Evolutionary conservation across 2,329 filamentous ascomycete genomes (phyloP), one percentile per base, ranked within the genome.

Genomic region (Calycina marina): DNA sequence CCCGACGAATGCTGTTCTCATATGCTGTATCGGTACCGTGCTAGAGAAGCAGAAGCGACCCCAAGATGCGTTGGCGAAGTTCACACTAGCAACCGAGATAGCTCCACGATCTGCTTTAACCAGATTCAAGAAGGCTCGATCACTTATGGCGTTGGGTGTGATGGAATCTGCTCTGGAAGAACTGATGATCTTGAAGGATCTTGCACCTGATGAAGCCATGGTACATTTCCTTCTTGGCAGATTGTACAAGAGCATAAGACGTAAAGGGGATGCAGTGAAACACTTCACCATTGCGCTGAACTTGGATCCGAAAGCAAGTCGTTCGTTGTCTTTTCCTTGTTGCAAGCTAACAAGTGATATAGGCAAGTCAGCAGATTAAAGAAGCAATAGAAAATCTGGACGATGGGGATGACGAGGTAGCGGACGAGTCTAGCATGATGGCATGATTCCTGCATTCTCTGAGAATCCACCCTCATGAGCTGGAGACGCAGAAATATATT

Each of bases 261-360:
- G 83, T 48, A 80, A 75, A 54, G 74, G 75, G 39, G 68, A 75
- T 47, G 86, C 90, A n/a, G 81, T 98, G 38, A 77, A 79, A 38
- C 84, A 94, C 55, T 93, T 93, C 53, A 98, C 90, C 5, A 88
- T 86, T 54, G 90, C 90, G 12, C 62, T 96, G 50, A 93, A 93
- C 56, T 61, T 98, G 49, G 90, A 98, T 62, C 90, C 88, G 17
- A 96, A 96, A 76, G 88, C 92, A 63, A 12, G 6, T 28, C 38
- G 25, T 13, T 13, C 14, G 10, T 17, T 27, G 45, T 40, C 36
- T 12, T 30, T 28, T 5, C 14, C 34, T 5, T 6, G n/a, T 4
- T n/a, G 14, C n/a, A 27, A 24, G 14, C 28, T 45, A 37, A 43
- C 30, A 18, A 20, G 10, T 31, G 41, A 32, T 28, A 34, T 24